phyloP scores from a whole-genome alignment of 495 filamentous ascomycete species.

The Xylaria telfairii region DNA sequence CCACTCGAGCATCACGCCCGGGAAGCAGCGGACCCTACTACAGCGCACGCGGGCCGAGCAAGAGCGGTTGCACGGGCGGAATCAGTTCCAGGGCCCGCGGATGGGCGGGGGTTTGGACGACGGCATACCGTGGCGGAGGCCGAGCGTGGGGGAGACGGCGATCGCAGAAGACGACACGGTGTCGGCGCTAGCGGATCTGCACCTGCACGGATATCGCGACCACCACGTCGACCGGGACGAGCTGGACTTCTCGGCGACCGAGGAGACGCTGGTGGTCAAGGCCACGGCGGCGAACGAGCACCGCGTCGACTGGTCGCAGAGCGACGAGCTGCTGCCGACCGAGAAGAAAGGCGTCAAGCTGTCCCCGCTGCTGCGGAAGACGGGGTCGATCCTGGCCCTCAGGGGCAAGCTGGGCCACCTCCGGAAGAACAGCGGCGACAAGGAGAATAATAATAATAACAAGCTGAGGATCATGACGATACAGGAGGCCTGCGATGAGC shows the following conservation, averaged over 20 bases:
- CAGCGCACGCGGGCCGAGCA: constrained; percentile 30
- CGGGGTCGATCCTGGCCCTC: constrained; percentile 48
- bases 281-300: constrained; percentile 30
- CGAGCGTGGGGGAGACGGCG: not conserved
- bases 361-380: constrained; percentile 43
- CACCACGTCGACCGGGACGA: not conserved
- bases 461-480: constrained; percentile 18
- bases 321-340: constrained; percentile 42
- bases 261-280: constrained; percentile 32
- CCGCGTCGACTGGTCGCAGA: constrained; percentile 55
- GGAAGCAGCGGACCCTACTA: constrained; percentile 31
- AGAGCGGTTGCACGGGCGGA: constrained; percentile 28
- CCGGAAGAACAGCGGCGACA: constrained; percentile 18
- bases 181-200: constrained; percentile 19
- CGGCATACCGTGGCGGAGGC: not conserved
- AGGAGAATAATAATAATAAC: not conserved
- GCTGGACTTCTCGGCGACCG: constrained; percentile 17
- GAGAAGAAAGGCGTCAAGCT: constrained; percentile 29
- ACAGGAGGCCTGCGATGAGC: constrained; percentile 2
- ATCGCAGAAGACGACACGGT: not conserved
- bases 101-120: not conserved
- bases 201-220: constrained; percentile 11
- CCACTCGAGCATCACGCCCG: constrained; percentile 21
- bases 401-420: constrained; percentile 34
- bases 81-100: constrained; percentile 29